Evolutionary conservation across 257 asterid genomes (phyloP).

Genomic region (Lantana camara): DNA sequence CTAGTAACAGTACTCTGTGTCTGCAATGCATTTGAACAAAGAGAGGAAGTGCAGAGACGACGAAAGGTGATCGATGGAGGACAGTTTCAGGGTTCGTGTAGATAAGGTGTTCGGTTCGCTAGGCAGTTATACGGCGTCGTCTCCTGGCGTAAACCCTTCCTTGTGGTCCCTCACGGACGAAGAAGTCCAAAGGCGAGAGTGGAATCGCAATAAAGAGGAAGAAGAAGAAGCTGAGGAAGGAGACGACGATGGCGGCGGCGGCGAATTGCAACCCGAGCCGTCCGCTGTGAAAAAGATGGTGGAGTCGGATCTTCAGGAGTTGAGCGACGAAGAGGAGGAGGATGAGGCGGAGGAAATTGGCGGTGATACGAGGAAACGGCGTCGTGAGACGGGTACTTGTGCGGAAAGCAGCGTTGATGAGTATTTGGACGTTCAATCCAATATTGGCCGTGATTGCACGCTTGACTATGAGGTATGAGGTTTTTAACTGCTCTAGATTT

Average conservation of each 20-base stretch:
- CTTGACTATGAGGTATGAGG: slow-evolving; percentile 77
- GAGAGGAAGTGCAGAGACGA: not conserved
- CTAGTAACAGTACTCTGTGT: no score
- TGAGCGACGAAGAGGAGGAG: slow-evolving; percentile 34
- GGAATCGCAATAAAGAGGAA: slow-evolving; percentile 48
- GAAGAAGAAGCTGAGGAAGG: slow-evolving; percentile 32
- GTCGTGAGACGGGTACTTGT: slow-evolving; percentile 15
- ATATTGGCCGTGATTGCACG: slow-evolving; percentile 83
- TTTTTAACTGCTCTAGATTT: not conserved
- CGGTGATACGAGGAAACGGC: slow-evolving; percentile 31
- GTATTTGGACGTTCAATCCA: slow-evolving; percentile 58
- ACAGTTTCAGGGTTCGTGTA: slow-evolving; percentile 79
- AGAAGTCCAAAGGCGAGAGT: slow-evolving; percentile 61
- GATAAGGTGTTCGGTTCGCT: slow-evolving; percentile 81
- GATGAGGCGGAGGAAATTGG: slow-evolving; percentile 38
- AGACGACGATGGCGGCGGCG: slow-evolving; percentile 27
- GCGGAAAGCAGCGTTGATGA: slow-evolving; percentile 35
- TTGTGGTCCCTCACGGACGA: slow-evolving; percentile 81
- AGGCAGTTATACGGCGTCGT: slow-evolving; percentile 29
- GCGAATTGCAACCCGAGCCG: slow-evolving; percentile 32
- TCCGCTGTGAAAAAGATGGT: slow-evolving; percentile 16
- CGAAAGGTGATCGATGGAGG: slow-evolving; percentile 53
- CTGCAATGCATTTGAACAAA: not conserved
- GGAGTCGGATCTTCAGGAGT: slow-evolving; percentile 39
- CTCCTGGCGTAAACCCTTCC: slow-evolving; percentile 36